These are phyloP conservation scores for Naganishia antarctica DNA, from an alignment of 768 basidiomycete genomes.

Conservation along the genomic window DNA sequence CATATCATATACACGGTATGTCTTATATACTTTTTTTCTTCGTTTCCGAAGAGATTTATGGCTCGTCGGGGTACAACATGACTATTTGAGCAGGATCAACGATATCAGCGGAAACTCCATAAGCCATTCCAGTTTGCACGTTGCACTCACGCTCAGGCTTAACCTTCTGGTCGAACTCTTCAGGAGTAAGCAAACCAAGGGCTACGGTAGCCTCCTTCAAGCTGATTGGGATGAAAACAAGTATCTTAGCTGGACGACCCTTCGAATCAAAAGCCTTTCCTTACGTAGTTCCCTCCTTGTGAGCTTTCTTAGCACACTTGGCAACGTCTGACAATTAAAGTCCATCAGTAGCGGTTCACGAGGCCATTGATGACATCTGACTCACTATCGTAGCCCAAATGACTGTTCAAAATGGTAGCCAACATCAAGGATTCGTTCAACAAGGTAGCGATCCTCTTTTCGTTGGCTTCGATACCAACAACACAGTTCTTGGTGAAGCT, in stretches of 20 bases:
- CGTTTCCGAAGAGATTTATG: constrained; percentile 24
- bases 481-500: constrained; percentile 98
- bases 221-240: constrained; percentile 23
- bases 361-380: constrained; percentile 27
- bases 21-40: constrained; percentile 10
- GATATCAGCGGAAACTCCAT: not conserved
- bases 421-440: constrained; percentile 96
- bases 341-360: not conserved
- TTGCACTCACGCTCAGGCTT: constrained; percentile 49
- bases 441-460: constrained; percentile 80
- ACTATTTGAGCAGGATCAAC: constrained; percentile 31
- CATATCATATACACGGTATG: constrained; percentile 6
- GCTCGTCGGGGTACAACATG: constrained; percentile 49
- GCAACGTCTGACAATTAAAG: constrained; percentile 68
- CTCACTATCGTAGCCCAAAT: constrained; percentile 95
- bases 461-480: constrained; percentile 92
- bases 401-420: constrained; percentile 92
- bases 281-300: constrained; percentile 87
- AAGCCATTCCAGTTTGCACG: not conserved
- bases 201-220: constrained; percentile 89
- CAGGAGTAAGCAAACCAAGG: constrained; percentile 75
- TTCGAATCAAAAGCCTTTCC: constrained; percentile 9
- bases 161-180: constrained; percentile 90
- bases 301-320: constrained; percentile 98
- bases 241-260: not conserved